Evolutionary conservation across 2,329 filamentous ascomycete genomes (phyloP).

Genomic region (Scedosporium minutisporum): DNA sequence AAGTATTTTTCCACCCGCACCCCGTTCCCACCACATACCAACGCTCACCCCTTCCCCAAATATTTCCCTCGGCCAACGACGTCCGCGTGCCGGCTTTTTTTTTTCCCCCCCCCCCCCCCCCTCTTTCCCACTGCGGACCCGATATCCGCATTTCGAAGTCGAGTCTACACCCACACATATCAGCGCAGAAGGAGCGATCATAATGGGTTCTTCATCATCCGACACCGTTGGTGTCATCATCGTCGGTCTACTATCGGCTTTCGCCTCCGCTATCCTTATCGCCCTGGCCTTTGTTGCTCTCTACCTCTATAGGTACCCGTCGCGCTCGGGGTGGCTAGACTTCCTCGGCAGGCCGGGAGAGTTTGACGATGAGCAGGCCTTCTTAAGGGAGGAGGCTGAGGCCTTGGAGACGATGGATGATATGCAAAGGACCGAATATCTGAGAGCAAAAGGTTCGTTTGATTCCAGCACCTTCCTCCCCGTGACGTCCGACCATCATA

Average conservation of each 20-base stretch:
- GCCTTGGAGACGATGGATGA: slow-evolving; percentile 95
- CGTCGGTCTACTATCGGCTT: slow-evolving; percentile 79
- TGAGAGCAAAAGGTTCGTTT: slow-evolving; percentile 79
- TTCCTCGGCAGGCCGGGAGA: slow-evolving; percentile 88
- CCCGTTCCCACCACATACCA: too few relatives aligned
- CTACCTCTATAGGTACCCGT: slow-evolving; percentile 53
- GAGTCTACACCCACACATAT: background rate
- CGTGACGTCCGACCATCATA: background rate
- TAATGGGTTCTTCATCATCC: slow-evolving; percentile 8
- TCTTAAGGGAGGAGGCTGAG: slow-evolving; percentile 86
- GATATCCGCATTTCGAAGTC: background rate
- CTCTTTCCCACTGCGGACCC: background rate
- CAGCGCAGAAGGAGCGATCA: background rate
- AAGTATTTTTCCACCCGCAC: too few relatives aligned
- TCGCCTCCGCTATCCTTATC: slow-evolving; percentile 73
- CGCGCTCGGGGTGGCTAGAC: slow-evolving; percentile 46
- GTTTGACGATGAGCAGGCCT: slow-evolving; percentile 95
- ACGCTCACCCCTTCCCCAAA: too few relatives aligned
- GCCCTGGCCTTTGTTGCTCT: slow-evolving; percentile 49
- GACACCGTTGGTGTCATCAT: slow-evolving; percentile 36
- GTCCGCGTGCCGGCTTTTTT: background rate
- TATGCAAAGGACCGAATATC: slow-evolving; percentile 77
- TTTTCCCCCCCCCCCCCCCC: background rate
- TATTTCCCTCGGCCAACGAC: too few relatives aligned
- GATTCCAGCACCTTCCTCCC: background rate